phyloP scores from a whole-genome alignment of 257 asterid genomes.

The Paraleonurus japonicus region DNA sequence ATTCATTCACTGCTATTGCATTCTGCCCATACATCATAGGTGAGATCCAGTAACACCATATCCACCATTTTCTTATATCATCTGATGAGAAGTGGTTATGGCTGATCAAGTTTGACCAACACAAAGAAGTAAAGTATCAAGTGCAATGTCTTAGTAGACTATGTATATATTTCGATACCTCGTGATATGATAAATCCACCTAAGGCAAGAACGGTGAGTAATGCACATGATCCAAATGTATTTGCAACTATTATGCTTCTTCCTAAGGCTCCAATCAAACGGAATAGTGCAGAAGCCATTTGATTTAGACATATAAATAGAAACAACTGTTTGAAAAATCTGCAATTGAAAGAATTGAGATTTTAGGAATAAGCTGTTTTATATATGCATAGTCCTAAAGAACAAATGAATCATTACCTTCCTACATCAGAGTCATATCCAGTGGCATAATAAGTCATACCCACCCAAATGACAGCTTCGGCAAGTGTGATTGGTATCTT shows the following conservation, averaged over 20 bases:
- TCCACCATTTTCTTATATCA: slow-evolving; percentile 58
- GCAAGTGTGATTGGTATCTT: slow-evolving; percentile 57
- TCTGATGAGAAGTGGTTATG: slow-evolving; percentile 32
- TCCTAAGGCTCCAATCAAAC: slow-evolving; percentile 59
- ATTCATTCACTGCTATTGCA: slow-evolving; percentile 77
- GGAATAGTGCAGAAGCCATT: slow-evolving; percentile 61
- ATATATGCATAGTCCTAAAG: background rate
- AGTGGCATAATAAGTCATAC: slow-evolving; percentile 50
- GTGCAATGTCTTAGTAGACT: background rate
- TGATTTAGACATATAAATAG: slow-evolving; percentile 51
- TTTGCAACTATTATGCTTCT: slow-evolving; percentile 65
- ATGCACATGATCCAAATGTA: slow-evolving; percentile 59
- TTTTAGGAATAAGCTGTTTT: background rate
- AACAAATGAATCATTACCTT: slow-evolving; percentile 37
- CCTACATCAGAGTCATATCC: slow-evolving; percentile 58
- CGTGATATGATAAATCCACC: slow-evolving; percentile 70
- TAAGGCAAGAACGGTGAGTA: slow-evolving; percentile 48
- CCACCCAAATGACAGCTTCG: slow-evolving; percentile 49
- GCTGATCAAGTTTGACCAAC: slow-evolving; percentile 1
- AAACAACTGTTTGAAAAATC: slow-evolving; percentile 56
- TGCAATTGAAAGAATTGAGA: slow-evolving; percentile 30
- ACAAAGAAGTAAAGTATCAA: background rate
- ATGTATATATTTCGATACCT: slow-evolving; percentile 41
- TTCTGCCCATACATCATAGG: slow-evolving; percentile 85
- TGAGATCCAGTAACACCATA: slow-evolving; percentile 81